Evolutionary conservation across 2,329 filamentous ascomycete species (phyloP).

Genomic region (Colletotrichum echinochloae): DNA sequence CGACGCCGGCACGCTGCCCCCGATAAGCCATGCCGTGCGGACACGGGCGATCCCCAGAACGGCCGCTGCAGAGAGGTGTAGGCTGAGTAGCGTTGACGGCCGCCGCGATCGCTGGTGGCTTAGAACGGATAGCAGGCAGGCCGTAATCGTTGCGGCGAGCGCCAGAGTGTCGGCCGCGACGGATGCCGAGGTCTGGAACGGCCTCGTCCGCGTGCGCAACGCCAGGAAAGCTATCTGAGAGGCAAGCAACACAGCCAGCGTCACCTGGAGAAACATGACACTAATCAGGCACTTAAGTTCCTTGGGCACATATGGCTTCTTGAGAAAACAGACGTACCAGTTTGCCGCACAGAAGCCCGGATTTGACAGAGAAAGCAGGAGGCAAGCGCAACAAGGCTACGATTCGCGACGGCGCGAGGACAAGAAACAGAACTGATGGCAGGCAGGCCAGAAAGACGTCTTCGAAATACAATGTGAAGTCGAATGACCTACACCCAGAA

Average conservation of each 20-base stretch:
- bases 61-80: conserved; percentile 42
- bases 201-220: conserved; percentile 24
- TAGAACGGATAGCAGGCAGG: conserved; percentile 40
- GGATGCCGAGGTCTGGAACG: conserved; percentile 39
- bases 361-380: conserved; percentile 12
- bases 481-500: conserved; percentile 45
- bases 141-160: conserved; percentile 33
- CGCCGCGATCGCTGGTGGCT: conserved; percentile 43
- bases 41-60: conserved; percentile 42
- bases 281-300: too few relatives aligned
- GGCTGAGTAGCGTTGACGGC: conserved; percentile 44
- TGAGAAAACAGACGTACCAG: conserved; percentile 30
- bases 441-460: conserved; percentile 45
- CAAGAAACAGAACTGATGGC: conserved; percentile 42
- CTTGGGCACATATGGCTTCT: too few relatives aligned
- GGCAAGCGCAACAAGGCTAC: conserved; percentile 16
- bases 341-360: conserved; percentile 33
- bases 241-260: conserved; percentile 34
- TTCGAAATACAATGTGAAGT: conserved; percentile 47
- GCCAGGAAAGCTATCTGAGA: conserved; percentile 41
- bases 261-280: too few relatives aligned
- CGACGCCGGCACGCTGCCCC: not conserved
- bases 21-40: conserved; percentile 7
- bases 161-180: conserved; percentile 43
- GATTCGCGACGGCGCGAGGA: conserved; percentile 35